Evolutionary conservation across 805 yeast genomes (phyloP), one percentile per base, ranked within the genome.

Genomic region (Wickerhamomyces silvicola): DNA sequence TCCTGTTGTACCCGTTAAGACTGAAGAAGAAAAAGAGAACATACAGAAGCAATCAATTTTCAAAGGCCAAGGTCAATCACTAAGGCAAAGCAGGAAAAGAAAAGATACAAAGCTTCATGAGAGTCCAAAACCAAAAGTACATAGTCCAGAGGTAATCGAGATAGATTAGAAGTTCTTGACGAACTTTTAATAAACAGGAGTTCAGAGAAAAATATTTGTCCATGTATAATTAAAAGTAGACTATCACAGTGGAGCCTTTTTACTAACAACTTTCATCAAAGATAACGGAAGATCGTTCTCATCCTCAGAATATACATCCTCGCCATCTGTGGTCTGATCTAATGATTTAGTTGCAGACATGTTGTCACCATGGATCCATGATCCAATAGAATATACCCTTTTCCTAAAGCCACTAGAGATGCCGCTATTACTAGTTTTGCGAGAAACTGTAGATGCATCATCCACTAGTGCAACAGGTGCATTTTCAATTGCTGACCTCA

Each of bases 81-180:
- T 87, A 33, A 70, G 95, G 50, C 77, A 75, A 42, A 72, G 75
- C 38, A 70, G 66, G 47, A 85, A 84, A 49, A 66, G 95, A 32
- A 80, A 79, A 41, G 84, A 77, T 34, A 67, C 63, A 27, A 66
- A 59, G 35, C 58, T 59, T 11, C 75, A 73, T 52, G 66, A 66
- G 3, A 62, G 78, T n/a, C 58, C 73, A 22, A 79, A 77, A 47
- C 70, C 81, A 36, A 77, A 78, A 42, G 72, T 76, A 8, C 60
- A 78, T 29, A 77, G 83, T 42, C 90, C 92, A 0, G 94, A 84
- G 38, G 70, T 74, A n/a, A 83, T 82, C 32, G 85, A 82, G 52
- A 81, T 84, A 39, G 94, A 83, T 35, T 48, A 14, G n/a, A n/a
- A n/a, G n/a, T n/a, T n/a, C n/a, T n/a, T n/a, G n/a, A n/a, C n/a